phyloP scores from a whole-genome alignment of 228 moss, liverwort and hornwort species.

The Sphagnum fallax region DNA sequence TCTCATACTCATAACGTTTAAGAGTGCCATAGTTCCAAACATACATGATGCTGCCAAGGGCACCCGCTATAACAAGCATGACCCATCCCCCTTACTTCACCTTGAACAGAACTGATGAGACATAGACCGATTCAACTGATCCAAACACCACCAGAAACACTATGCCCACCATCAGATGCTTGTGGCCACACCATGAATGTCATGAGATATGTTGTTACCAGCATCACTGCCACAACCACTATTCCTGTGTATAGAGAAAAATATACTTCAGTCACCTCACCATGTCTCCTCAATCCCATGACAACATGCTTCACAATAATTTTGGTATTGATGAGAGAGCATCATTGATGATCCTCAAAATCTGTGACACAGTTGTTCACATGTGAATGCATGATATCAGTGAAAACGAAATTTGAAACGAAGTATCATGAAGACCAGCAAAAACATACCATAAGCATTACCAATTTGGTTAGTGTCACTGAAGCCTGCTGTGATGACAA shows the following conservation, averaged over 20 bases:
- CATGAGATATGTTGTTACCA: slow-evolving; percentile 37
- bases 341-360: not conserved
- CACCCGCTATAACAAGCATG: slow-evolving; percentile 18
- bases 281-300: too few species aligned
- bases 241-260: slow-evolving; percentile 17
- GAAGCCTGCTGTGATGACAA: slow-evolving; percentile 75
- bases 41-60: slow-evolving; percentile 28
- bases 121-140: slow-evolving; percentile 30
- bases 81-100: slow-evolving; percentile 43
- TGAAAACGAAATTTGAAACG: not conserved
- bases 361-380: not conserved
- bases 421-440: not conserved
- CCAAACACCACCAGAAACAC: slow-evolving; percentile 9
- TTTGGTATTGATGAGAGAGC: not conserved
- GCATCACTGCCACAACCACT: slow-evolving; percentile 35
- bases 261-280: too few species aligned
- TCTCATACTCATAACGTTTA: slow-evolving; percentile 32
- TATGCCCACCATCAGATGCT: slow-evolving; percentile 16
- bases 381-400: too few species aligned
- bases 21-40: slow-evolving; percentile 35
- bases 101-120: slow-evolving; percentile 27
- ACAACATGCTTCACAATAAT: too few species aligned
- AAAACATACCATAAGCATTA: slow-evolving; percentile 49
- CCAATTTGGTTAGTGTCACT: slow-evolving; percentile 75
- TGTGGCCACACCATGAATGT: slow-evolving; percentile 38